A percentile compares a stretch with the other conserved stretches of the same genome.
Conservation (phyloP, 441 rosid genomes). For the Omphalea diandra region DNA sequence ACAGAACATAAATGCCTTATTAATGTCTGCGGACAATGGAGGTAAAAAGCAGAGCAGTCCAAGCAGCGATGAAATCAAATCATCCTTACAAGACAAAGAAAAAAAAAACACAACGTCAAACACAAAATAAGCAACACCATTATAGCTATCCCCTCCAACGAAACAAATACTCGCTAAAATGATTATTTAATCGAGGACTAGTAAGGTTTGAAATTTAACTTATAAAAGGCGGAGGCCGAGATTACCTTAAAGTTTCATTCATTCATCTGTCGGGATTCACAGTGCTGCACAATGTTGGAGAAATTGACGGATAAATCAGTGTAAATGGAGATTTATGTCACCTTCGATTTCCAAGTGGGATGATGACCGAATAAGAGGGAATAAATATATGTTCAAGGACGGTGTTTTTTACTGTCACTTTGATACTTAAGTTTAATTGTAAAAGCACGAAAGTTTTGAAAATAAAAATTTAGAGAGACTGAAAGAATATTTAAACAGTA, state of each 20-base stretch:
- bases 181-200: neutral
- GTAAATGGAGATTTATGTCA: slow-evolving; percentile 55
- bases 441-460: too few relatives aligned
- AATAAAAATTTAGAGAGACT: too few relatives aligned
- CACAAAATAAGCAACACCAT: slow-evolving; percentile 13
- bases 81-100: slow-evolving; percentile 23
- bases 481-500: too few relatives aligned
- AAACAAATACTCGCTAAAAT: neutral
- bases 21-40: slow-evolving; percentile 14
- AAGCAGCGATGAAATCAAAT: slow-evolving; percentile 22
- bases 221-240: slow-evolving; percentile 6
- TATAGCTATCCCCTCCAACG: neutral
- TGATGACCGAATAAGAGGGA: too few relatives aligned
- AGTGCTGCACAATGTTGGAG: slow-evolving; percentile 27
- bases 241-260: too few relatives aligned
- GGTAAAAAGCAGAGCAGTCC: slow-evolving; percentile 28
- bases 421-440: too few relatives aligned
- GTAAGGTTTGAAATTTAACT: too few relatives aligned
- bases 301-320: slow-evolving; percentile 54
- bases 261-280: slow-evolving; percentile 21
- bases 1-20: slow-evolving; percentile 33
- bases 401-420: too few relatives aligned
- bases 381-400: too few relatives aligned
- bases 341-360: too few relatives aligned
- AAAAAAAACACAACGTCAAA: neutral